A percentile compares a stretch with the other conserved stretches of the same genome.
phyloP scores from a whole-genome alignment of 768 basidiomycete species.

The Boletales sp. region DNA sequence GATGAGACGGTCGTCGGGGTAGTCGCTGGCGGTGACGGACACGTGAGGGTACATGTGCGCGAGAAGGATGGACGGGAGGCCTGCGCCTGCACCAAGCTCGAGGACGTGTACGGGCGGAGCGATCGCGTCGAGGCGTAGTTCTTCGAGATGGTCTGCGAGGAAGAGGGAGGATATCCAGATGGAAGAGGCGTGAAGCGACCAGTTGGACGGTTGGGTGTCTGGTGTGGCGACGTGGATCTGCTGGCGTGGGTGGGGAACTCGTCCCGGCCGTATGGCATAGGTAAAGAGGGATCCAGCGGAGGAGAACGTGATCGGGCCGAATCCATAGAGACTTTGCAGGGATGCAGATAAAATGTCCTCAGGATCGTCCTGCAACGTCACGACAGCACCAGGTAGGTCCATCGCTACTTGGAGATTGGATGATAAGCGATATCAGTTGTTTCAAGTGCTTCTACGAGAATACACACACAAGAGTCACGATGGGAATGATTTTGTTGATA shows the following conservation, averaged over 20 bases:
- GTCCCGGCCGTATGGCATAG: constrained; percentile 33
- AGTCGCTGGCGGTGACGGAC: constrained; percentile 59
- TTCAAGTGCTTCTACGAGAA: too few relatives aligned
- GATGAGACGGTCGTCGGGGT: constrained; percentile 64
- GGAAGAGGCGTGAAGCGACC: constrained; percentile 74
- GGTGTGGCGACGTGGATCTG: constrained; percentile 52
- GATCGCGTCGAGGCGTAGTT: constrained; percentile 37
- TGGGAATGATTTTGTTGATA: too few relatives aligned
- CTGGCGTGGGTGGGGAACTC: constrained; percentile 9
- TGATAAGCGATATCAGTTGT: too few relatives aligned
- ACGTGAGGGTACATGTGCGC: constrained; percentile 43
- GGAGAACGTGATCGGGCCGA: constrained; percentile 57
- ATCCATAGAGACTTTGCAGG: constrained; percentile 58
- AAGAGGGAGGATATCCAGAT: constrained; percentile 71
- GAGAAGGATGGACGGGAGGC: constrained; percentile 68
- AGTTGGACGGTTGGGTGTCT: constrained; percentile 64
- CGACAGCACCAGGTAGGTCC: background rate
- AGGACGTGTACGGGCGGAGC: constrained; percentile 39
- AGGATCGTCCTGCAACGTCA: constrained; percentile 32
- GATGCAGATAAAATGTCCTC: constrained; percentile 71
- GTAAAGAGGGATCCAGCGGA: constrained; percentile 52
- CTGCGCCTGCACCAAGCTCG: constrained; percentile 73
- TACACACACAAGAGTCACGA: too few relatives aligned
- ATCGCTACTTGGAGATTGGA: too few relatives aligned
- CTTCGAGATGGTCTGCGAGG: constrained; percentile 60